These are phyloP conservation scores for Ganoderma sinense DNA, from an alignment of 1,284 basidiomycete genomes.

Conservation along the genomic window DNA sequence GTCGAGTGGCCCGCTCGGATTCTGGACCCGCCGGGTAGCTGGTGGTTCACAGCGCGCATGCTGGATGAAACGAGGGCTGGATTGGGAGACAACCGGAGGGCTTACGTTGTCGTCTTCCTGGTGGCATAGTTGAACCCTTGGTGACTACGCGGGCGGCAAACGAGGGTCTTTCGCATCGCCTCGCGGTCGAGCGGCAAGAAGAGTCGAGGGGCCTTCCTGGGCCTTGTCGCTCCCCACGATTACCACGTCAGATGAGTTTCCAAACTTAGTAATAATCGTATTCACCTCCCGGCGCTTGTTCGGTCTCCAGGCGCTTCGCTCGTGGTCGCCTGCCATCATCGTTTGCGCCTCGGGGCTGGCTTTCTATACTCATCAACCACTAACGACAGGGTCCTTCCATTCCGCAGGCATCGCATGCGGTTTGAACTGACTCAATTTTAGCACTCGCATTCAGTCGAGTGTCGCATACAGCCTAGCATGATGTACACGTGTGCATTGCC, in stretches of 20 bases:
- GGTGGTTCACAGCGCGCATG: constrained; percentile 15
- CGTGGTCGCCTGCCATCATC: neutral
- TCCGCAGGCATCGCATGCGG: neutral
- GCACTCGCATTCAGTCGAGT: neutral
- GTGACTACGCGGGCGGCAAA: constrained; percentile 3
- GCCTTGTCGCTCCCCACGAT: neutral
- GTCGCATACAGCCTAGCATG: neutral
- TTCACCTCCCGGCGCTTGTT: neutral
- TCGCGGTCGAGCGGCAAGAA: neutral
- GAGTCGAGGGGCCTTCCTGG: neutral
- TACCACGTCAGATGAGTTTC: neutral
- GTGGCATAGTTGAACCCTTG: constrained; percentile 17
- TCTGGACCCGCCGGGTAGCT: constrained; percentile 51
- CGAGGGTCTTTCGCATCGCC: neutral
- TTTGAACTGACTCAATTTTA: neutral
- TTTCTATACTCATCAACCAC: neutral
- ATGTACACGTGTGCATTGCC: neutral
- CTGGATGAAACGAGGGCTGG: constrained; percentile 2
- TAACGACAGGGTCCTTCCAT: neutral
- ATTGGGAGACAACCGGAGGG: constrained; percentile 2
- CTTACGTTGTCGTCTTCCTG: constrained; percentile 26
- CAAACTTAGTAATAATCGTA: constrained; percentile 3
- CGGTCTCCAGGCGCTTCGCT: neutral
- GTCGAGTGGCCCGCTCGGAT: constrained; percentile 46
- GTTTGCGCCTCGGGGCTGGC: neutral